phyloP scores from a whole-genome alignment of 148 eudicot genomes.

The Rhododendron henanense region DNA sequence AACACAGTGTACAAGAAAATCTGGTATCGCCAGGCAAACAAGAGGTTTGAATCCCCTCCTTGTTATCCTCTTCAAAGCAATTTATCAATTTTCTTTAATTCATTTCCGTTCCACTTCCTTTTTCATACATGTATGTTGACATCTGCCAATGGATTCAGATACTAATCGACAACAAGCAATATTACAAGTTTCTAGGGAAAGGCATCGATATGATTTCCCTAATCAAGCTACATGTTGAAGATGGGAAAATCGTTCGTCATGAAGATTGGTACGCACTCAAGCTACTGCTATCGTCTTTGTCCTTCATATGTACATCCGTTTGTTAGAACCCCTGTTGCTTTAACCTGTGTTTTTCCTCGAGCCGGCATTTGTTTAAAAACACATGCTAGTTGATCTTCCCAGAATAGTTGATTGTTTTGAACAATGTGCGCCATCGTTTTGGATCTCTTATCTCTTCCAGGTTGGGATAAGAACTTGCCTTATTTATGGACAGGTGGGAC shows the following conservation, averaged over 20 bases:
- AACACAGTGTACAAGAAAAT: slow-evolving; percentile 60
- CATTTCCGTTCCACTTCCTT: background rate
- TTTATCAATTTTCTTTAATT: background rate
- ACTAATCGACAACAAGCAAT: slow-evolving; percentile 74
- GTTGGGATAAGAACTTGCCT: background rate
- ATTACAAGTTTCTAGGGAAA: slow-evolving; percentile 69
- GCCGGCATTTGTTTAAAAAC: background rate
- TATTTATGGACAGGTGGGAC: slow-evolving; percentile 56
- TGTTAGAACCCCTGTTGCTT: background rate
- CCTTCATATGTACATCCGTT: background rate
- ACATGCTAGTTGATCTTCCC: background rate
- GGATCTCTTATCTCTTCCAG: background rate
- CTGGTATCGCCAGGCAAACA: slow-evolving; percentile 48
- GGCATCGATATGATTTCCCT: slow-evolving; percentile 69
- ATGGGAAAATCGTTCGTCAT: slow-evolving; percentile 67
- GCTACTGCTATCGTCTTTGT: background rate
- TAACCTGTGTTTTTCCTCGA: background rate
- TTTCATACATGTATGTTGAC: background rate
- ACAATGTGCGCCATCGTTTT: background rate
- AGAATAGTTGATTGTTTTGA: background rate
- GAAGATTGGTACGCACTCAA: slow-evolving; percentile 60
- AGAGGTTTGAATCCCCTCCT: slow-evolving; percentile 41
- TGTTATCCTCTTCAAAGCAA: background rate
- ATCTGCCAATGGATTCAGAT: slow-evolving; percentile 37
- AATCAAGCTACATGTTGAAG: slow-evolving; percentile 57